Evolutionary conservation across 345 rosid species (phyloP), one percentile per base, ranked within the genome.

Genomic region (Citrus sp.): DNA sequence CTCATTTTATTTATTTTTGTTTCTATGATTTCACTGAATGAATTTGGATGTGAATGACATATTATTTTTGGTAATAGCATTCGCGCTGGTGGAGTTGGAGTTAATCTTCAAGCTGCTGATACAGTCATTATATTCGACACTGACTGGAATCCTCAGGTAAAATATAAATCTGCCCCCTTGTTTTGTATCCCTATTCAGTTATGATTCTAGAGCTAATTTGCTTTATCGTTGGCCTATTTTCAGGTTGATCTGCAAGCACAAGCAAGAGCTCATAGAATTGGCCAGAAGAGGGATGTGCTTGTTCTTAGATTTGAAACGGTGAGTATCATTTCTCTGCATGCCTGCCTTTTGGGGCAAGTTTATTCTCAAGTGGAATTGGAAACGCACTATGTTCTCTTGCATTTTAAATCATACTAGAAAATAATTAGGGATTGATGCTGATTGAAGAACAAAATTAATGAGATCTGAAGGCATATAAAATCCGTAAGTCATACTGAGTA

Each of bases 231-330:
- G 40, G 35, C 66, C 19, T 37, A 4, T 70, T 83, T 27, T 80
- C 82, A 94, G 98, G 98, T 94, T 83, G 98, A 94, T 87, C 91
- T 94, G 83, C 98, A 94, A 91, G 98, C 98, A 55, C 97, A 94
- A 80, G 98, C 97, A 67, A 92, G 98, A 85, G 98, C 98, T 59
- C 98, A 94, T 78, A 90, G 98, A 87, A 87, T 94, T 82, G 98
- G 98, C 80, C 98, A 94, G 89, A 94, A 94, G 86, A 91, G 93
- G 90, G 98, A 94, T n/a, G 98, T 94, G 64, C 93, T 94, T 77
- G 98, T 94, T 74, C 94, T 94, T 84, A 89, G 98, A 76, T 94
- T 94, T 81, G 98, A 94, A 87, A 94, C 98, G 13, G 98, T 94
- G 80, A 80, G 90, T 75, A 69, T 13, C 60, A 51, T 37, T n/a